These are phyloP conservation scores for Mycena indigotica DNA, from an alignment of 768 basidiomycete genomes.

Conservation along the genomic window DNA sequence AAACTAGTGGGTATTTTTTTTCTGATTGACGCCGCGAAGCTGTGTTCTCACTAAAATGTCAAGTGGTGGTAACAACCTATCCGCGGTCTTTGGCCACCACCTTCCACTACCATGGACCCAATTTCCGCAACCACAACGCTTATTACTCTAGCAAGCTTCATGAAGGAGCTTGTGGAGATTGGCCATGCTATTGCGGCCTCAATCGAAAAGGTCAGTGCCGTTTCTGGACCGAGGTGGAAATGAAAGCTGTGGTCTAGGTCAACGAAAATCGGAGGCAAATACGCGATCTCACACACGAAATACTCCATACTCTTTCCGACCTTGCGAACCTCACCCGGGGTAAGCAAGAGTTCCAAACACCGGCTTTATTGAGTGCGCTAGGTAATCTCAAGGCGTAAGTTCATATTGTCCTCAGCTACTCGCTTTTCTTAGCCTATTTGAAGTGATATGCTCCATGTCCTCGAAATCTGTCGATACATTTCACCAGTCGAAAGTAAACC, in stretches of 20 bases:
- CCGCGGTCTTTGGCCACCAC: neutral
- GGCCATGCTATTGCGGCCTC: slow-evolving; percentile 9
- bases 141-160: slow-evolving; percentile 15
- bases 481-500: neutral
- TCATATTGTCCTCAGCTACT: too few relatives aligned
- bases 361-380: slow-evolving; percentile 6
- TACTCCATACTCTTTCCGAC: neutral
- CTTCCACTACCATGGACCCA: slow-evolving; percentile 5
- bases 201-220: slow-evolving; percentile 7
- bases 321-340: slow-evolving; percentile 1
- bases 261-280: slow-evolving; percentile 10
- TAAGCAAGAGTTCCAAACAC: neutral
- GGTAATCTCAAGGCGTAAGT: slow-evolving; percentile 9
- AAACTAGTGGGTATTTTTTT: too few relatives aligned
- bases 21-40: too few relatives aligned
- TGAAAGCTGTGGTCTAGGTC: slow-evolving; percentile 2
- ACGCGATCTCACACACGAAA: slow-evolving; percentile 7
- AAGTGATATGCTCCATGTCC: slow-evolving; percentile 10
- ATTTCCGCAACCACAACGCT: slow-evolving; percentile 4
- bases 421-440: neutral
- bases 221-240: too few relatives aligned
- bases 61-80: too few relatives aligned
- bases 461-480: neutral
- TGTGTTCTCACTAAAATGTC: too few relatives aligned
- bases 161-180: slow-evolving; percentile 13